Conservation (phyloP, 805 yeast genomes). For the Kurtzmaniella cleridarum region DNA sequence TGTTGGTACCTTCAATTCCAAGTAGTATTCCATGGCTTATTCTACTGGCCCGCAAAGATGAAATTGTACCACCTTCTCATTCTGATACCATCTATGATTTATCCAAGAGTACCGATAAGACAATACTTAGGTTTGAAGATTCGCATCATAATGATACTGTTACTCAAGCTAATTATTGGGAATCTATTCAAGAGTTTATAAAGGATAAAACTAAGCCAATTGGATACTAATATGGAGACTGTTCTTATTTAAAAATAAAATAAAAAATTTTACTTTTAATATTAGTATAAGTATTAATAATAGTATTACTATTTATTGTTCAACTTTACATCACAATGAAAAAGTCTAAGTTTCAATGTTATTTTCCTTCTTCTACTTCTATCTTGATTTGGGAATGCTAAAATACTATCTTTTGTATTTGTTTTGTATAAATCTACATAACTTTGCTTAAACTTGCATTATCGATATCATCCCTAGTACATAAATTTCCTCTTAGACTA, state of each 20-base stretch:
- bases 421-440: background rate
- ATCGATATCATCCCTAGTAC: no score
- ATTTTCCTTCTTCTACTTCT: background rate
- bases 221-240: slow-evolving; percentile 17
- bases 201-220: slow-evolving; percentile 37
- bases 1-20: slow-evolving; percentile 46
- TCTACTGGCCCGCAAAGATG: slow-evolving; percentile 72
- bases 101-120: slow-evolving; percentile 47
- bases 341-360: background rate
- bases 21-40: slow-evolving; percentile 60
- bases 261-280: no score
- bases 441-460: background rate
- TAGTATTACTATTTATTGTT: no score
- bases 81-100: slow-evolving; percentile 57
- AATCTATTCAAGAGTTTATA: slow-evolving; percentile 52
- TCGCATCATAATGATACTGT: slow-evolving; percentile 85
- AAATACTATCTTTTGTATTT: background rate
- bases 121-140: slow-evolving; percentile 47
- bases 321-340: no score
- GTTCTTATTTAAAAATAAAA: no score
- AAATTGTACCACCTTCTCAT: slow-evolving; percentile 86
- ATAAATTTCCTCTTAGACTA: no score
- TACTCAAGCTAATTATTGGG: slow-evolving; percentile 75
- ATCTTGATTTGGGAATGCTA: background rate
- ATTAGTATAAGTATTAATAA: no score